Conservation (phyloP, 1,284 basidiomycete species). For the Tausonia pullulans region DNA sequence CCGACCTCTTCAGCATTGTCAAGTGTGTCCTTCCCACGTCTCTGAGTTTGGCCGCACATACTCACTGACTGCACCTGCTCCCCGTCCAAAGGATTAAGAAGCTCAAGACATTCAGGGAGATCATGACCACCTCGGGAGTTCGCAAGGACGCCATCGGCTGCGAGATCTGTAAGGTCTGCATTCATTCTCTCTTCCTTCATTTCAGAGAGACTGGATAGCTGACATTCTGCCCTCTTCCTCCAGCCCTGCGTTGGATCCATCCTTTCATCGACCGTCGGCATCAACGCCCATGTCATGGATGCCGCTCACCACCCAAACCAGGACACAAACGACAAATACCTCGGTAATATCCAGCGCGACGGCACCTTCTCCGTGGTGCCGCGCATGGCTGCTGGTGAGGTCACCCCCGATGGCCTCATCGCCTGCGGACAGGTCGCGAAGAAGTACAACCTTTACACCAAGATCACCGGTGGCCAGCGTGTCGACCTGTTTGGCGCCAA, state of each 20-base stretch:
- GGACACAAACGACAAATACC: conserved; percentile 40
- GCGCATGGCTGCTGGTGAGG: conserved; percentile 47
- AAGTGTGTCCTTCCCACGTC: conserved; percentile 34
- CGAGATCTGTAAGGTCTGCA: conserved; percentile 49
- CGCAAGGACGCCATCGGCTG: conserved; percentile 50
- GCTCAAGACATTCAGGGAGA: conserved; percentile 46
- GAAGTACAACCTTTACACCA: conserved; percentile 60
- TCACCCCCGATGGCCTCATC: conserved; percentile 57
- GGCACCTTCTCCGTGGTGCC: conserved; percentile 65
- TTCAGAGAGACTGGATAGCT: not conserved
- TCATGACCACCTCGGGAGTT: conserved; percentile 47
- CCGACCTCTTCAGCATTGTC: conserved; percentile 57
- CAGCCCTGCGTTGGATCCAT: conserved; percentile 54
- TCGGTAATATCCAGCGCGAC: conserved; percentile 66
- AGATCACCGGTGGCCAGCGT: conserved; percentile 52
- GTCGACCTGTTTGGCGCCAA: conserved; percentile 64
- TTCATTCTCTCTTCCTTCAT: not conserved
- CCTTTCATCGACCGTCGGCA: conserved; percentile 42
- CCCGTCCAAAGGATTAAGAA: conserved; percentile 43
- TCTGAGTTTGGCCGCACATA: not conserved
- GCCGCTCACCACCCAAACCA: conserved; percentile 57
- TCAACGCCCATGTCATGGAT: conserved; percentile 56
- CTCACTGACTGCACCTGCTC: not conserved
- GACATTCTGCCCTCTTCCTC: not conserved
- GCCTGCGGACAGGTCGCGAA: conserved; percentile 58